Conservation (phyloP, 106 monocot genomes). For the Cymbidium sinense region DNA sequence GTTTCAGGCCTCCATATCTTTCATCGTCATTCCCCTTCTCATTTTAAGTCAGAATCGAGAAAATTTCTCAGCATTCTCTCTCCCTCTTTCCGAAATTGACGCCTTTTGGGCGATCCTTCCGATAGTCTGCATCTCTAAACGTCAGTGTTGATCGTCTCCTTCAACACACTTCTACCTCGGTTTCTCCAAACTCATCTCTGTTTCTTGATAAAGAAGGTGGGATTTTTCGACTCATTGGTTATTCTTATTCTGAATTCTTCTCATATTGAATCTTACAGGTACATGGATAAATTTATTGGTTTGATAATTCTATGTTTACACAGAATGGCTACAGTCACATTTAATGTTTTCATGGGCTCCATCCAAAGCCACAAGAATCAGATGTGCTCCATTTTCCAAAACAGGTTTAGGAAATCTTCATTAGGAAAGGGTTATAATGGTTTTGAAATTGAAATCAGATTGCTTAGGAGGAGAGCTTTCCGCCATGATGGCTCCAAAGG, state of each 20-base stretch:
- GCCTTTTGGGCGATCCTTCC: too few relatives aligned
- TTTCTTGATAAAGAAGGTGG: background rate
- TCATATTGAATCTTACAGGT: background rate
- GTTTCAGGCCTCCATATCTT: background rate
- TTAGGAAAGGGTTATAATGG: conserved; percentile 22
- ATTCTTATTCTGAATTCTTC: background rate
- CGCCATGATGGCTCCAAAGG: conserved; percentile 19
- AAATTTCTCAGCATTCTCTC: background rate
- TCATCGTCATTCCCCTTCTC: background rate
- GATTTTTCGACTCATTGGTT: background rate
- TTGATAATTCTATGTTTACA: background rate
- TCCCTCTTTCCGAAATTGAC: background rate
- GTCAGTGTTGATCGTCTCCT: background rate
- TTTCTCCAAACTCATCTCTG: background rate
- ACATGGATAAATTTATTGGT: background rate
- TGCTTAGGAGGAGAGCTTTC: conserved; percentile 13
- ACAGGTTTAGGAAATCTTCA: conserved; percentile 3
- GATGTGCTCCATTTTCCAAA: background rate
- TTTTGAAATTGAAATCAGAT: conserved; percentile 18
- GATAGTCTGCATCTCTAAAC: background rate
- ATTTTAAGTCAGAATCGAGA: background rate
- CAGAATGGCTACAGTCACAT: conserved; percentile 33
- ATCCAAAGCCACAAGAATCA: conserved; percentile 10
- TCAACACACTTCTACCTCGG: background rate
- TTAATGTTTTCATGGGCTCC: conserved; percentile 22